Evolutionary conservation across 371 early-diverging fungal genomes (phyloP).

Genomic region (Mucor lusitanicus): DNA sequence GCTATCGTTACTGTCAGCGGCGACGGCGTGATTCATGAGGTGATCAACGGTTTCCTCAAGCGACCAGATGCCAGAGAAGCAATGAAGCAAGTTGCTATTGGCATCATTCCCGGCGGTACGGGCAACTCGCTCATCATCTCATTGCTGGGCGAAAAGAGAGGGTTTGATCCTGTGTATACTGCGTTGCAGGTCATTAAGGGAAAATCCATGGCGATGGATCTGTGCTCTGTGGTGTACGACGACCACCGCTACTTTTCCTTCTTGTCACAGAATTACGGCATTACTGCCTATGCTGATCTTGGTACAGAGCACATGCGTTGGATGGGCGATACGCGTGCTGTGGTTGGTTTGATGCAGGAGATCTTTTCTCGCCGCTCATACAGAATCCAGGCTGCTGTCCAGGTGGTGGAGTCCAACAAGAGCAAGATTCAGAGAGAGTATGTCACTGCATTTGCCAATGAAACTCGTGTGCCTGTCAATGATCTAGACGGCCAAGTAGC

Average conservation of each 20-base stretch:
- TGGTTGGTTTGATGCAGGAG: slow-evolving; percentile 47
- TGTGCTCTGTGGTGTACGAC: slow-evolving; percentile 60
- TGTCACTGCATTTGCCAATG: neutral
- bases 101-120: slow-evolving; percentile 68
- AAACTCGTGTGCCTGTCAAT: neutral
- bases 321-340: slow-evolving; percentile 61
- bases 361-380: slow-evolving; percentile 48
- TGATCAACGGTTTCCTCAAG: slow-evolving; percentile 72
- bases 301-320: slow-evolving; percentile 62
- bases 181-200: slow-evolving; percentile 62
- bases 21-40: slow-evolving; percentile 81
- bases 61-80: slow-evolving; percentile 60
- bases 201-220: slow-evolving; percentile 31
- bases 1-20: slow-evolving; percentile 73
- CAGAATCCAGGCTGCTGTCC: slow-evolving; percentile 42
- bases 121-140: slow-evolving; percentile 62
- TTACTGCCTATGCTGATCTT: slow-evolving; percentile 59
- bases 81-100: slow-evolving; percentile 60
- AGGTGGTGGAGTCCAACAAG: slow-evolving; percentile 50
- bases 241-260: slow-evolving; percentile 56
- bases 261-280: slow-evolving; percentile 60
- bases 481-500: neutral
- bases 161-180: slow-evolving; percentile 49
- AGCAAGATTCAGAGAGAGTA: slow-evolving; percentile 33
- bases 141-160: slow-evolving; percentile 53